Conservation (phyloP, 2,329 filamentous ascomycete species). For the Neopestalotiopsis clavispora region DNA sequence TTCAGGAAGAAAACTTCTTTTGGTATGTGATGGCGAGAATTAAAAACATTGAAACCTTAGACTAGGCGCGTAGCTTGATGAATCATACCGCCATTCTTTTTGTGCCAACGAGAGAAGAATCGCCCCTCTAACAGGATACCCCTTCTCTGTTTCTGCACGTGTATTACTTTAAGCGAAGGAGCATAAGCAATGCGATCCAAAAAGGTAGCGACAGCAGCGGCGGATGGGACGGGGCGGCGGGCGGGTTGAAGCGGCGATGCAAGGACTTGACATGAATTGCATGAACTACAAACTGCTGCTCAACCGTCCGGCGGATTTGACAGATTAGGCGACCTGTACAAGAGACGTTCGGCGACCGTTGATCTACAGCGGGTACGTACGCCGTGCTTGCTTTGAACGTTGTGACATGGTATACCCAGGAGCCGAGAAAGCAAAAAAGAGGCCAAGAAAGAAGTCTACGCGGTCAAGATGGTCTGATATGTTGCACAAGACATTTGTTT, state of each 20-base stretch:
- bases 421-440: background rate
- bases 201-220: background rate
- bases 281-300: background rate
- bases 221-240: background rate
- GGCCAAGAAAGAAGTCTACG: background rate
- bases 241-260: background rate
- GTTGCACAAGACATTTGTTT: background rate
- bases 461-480: background rate
- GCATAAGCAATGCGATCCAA: background rate
- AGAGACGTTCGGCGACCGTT: background rate
- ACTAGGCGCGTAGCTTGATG: background rate
- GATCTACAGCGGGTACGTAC: background rate
- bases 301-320: background rate
- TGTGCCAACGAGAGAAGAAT: background rate
- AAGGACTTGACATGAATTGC: background rate
- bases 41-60: background rate
- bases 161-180: background rate
- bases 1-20: background rate
- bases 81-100: background rate
- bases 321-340: background rate
- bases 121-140: background rate
- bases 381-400: background rate
- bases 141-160: background rate
- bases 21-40: background rate
- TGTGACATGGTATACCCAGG: background rate